Base-by-base conservation (phyloP, 371 early-diverging fungal species). In the Lichtheimia ramosa region DNA sequence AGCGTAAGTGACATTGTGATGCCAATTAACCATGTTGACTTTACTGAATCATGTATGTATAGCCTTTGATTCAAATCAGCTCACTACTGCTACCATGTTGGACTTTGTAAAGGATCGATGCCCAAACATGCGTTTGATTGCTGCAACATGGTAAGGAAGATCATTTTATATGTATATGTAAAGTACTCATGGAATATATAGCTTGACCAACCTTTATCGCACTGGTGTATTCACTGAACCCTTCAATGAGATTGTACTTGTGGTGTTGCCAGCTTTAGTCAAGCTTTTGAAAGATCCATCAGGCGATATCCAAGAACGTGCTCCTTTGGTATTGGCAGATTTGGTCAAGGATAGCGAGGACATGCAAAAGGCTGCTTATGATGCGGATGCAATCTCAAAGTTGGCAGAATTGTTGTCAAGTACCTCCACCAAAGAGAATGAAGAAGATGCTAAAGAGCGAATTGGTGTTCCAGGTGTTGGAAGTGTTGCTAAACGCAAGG, bases 361-460 rank as follows among this genome's bases (percentile, higher is more conserved):
- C 15, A 81, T 93, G 77, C 94, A 95, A 67, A 87, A 83, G 46
- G 87, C 89, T 0, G 93, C 92, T 0, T 82, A 83, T 69, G 93
- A 94, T 43, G 84, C 87, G 25, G 92, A 91, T 51, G 89, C 92
- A 1, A 87, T 93, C 41, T 65, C 83, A 5, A 83, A 81, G 52
- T 63, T 95, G 27, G 85, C 88, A 2, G 76, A 81, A n/a, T 68
- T 92, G 13, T 66, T 92, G 21, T 66, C 69, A 1, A 71, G 69
- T 56, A 69, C 72, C 0, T 74, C 75, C 1, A 59, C 66, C 13
- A 69, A 69, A n/a, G 74, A 74, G 27, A 69, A 75, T 10, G 77
- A 84, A 18, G 76, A 80, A 24, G 68, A 72, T 42, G 68, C 68
- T 14, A 65, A 71, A 12, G 49, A 59, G 2, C 55, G 51, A 16